Conservation (phyloP, 805 yeast genomes). For the Ogataea philodendri region DNA sequence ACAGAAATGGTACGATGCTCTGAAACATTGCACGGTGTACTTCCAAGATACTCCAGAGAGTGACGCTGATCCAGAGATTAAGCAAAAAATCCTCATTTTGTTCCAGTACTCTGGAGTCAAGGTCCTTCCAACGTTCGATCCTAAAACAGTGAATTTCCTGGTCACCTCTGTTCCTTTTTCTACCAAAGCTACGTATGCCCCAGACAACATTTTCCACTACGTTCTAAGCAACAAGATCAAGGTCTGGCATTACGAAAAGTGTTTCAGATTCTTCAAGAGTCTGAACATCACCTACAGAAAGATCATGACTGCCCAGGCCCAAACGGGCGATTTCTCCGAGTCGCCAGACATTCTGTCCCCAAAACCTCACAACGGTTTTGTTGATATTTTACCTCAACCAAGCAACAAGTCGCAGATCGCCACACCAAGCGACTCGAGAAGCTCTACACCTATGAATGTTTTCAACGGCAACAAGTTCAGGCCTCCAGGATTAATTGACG, state of each 20-base stretch:
- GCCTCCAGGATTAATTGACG: slow-evolving; percentile 29
- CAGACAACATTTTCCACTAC: slow-evolving; percentile 47
- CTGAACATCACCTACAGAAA: slow-evolving; percentile 42
- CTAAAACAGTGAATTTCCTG: slow-evolving; percentile 42
- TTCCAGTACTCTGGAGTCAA: slow-evolving; percentile 49
- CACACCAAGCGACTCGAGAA: slow-evolving; percentile 20
- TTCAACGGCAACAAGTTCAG: slow-evolving; percentile 11
- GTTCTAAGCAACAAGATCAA: slow-evolving; percentile 47
- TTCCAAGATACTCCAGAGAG: slow-evolving; percentile 44
- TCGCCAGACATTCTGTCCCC: slow-evolving; percentile 10
- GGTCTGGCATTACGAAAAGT: slow-evolving; percentile 61
- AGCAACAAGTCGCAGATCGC: slow-evolving; percentile 12
- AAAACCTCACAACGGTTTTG: slow-evolving; percentile 15
- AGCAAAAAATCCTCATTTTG: slow-evolving; percentile 42
- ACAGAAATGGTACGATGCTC: slow-evolving; percentile 48
- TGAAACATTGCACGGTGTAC: slow-evolving; percentile 46
- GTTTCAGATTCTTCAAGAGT: slow-evolving; percentile 52
- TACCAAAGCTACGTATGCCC: slow-evolving; percentile 35
- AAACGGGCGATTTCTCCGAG: slow-evolving; percentile 6
- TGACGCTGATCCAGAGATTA: slow-evolving; percentile 37
- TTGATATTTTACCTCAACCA: slow-evolving; percentile 24
- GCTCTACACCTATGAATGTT: slow-evolving; percentile 17
- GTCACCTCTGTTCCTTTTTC: slow-evolving; percentile 45
- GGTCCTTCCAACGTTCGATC: slow-evolving; percentile 46
- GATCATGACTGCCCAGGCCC: slow-evolving; percentile 31